phyloP scores from a whole-genome alignment of 805 yeast species.

The Kodamaea restingae region DNA sequence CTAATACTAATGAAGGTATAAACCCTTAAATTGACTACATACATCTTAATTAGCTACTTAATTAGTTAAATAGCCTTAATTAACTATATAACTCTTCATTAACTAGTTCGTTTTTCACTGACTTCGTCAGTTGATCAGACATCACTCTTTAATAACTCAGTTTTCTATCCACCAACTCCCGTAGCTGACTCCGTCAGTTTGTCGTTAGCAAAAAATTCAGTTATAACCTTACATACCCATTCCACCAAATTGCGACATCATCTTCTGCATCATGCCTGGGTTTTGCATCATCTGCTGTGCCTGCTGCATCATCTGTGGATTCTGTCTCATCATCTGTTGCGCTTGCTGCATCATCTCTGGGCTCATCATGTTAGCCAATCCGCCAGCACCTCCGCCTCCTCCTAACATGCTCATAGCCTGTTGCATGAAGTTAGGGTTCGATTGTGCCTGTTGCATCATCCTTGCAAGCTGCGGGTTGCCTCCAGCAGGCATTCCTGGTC shows the following conservation, averaged over 20 bases:
- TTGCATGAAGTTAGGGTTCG: slow-evolving; percentile 50
- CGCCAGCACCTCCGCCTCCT: slow-evolving; percentile 52
- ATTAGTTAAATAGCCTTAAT: no score
- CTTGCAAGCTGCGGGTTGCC: slow-evolving; percentile 45
- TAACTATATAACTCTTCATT: no score
- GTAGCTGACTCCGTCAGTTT: no score
- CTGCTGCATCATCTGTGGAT: slow-evolving; percentile 44
- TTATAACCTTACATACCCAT: no score
- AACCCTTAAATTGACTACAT: no score
- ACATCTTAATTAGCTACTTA: no score
- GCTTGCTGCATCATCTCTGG: slow-evolving; percentile 46
- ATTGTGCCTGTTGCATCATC: slow-evolving; percentile 53
- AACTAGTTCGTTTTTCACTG: no score
- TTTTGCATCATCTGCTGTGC: slow-evolving; percentile 42
- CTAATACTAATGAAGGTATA: no score
- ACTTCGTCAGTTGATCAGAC: no score
- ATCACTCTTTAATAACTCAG: no score
- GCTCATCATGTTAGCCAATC: slow-evolving; percentile 63
- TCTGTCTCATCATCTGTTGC: slow-evolving; percentile 43
- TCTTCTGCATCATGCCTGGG: slow-evolving; percentile 68
- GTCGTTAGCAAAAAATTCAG: no score
- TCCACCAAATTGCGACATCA: slow-evolving; percentile 59
- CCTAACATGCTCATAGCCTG: slow-evolving; percentile 62
- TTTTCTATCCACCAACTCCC: no score
- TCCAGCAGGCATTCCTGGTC: slow-evolving; percentile 16